Conservation (phyloP, 306 rosid genomes). For the Luffa acutangula region DNA sequence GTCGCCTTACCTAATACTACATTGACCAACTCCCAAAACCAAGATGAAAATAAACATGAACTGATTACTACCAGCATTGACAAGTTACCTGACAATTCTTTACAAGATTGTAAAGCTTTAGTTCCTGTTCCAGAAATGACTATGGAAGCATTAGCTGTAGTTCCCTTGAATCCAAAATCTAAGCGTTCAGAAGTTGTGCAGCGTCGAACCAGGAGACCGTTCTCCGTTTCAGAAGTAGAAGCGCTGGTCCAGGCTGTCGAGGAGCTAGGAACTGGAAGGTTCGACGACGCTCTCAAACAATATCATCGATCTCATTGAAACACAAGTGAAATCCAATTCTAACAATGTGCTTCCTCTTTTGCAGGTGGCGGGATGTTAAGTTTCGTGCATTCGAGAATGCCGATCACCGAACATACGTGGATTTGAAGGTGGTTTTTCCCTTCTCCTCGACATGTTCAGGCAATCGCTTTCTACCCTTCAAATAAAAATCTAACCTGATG, state of each 20-base stretch:
- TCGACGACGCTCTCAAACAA: background rate
- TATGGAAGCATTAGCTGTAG: constrained; percentile 43
- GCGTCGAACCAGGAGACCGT: constrained; percentile 92
- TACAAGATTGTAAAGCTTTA: constrained; percentile 44
- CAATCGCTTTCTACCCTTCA: background rate
- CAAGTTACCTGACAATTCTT: constrained; percentile 27
- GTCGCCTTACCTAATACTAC: constrained; percentile 24
- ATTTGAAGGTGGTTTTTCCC: constrained; percentile 62
- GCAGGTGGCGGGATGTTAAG: constrained; percentile 98
- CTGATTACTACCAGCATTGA: constrained; percentile 38
- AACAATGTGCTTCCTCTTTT: constrained; percentile 12
- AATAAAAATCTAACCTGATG: background rate
- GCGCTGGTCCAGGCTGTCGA: constrained; percentile 86
- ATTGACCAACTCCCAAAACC: constrained; percentile 28
- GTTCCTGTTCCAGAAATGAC: constrained; percentile 44
- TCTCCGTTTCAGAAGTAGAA: constrained; percentile 89
- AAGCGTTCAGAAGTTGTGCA: constrained; percentile 65
- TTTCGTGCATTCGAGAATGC: constrained; percentile 74
- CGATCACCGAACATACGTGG: constrained; percentile 90
- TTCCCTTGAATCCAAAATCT: constrained; percentile 54
- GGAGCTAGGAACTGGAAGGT: constrained; percentile 98
- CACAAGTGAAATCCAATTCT: background rate
- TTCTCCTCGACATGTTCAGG: background rate
- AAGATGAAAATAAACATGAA: constrained; percentile 37
- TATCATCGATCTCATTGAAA: background rate